Evolutionary conservation across 192 early-diverging fungal genomes (phyloP), one percentile per base, ranked within the genome.

Genomic region (Spinellus fusiger): DNA sequence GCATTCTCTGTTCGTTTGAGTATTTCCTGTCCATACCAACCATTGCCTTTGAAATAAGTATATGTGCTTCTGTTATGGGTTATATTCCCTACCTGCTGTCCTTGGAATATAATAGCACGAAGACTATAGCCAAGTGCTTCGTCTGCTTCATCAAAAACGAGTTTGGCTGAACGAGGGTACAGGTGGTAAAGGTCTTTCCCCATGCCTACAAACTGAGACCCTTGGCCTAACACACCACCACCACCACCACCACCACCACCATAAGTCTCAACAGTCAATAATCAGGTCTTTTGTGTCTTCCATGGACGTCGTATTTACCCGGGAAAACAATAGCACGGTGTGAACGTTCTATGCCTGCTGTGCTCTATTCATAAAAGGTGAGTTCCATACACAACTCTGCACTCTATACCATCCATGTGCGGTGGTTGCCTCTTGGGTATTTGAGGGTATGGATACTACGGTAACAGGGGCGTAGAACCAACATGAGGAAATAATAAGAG

Each of bases 121-220:
- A 98, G 68, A 7, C 68, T 68, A 28, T 81, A 80, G 6, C 84
- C 88, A 1, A 98, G 73, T n/a, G 80, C 86, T 7, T 90, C 87
- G 54, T 98, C 89, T n/a, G 82, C 89, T 65, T 95, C 92, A 52
- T 96, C 93, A 64, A 98, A 89, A 0, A 93, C 88, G 25, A 78
- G 76, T 38, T 84, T 85, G 15, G 96, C 89, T 1, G 79, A 84
- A 40, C 65, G 55, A 10, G 84, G 47, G 49, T 84, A 96, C 31
- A 75, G 66, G 22, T 85, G 78, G 54, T 89, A 93, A 28, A 98
- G 73, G 74, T 96, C 96, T 64, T 76, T 77, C 8, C 92, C 93
- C 96, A 98, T 98, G 49, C 96, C 92, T 67, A 90, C 80, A 76
- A 83, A 90, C 69, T 92, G 89, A 9, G 89, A 86, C 40, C 89